These are phyloP conservation scores for Calycina herbarum DNA, from an alignment of 2,329 filamentous ascomycete genomes.

Conservation along the genomic window DNA sequence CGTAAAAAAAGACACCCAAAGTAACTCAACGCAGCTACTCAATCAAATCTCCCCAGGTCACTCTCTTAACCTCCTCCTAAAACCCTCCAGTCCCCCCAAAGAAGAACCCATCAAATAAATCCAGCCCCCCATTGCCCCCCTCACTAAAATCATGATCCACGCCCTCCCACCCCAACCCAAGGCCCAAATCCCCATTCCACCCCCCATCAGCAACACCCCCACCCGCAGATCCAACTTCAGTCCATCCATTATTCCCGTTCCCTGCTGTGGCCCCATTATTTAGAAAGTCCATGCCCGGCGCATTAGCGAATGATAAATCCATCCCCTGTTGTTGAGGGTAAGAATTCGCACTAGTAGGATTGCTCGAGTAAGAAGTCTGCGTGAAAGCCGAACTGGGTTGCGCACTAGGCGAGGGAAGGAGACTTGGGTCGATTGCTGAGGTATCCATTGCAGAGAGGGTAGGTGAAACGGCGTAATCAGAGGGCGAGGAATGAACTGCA, in stretches of 20 bases:
- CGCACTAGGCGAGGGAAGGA: constrained; percentile 28
- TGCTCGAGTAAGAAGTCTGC: background rate
- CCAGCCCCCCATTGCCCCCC: constrained; percentile 34
- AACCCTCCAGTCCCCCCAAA: constrained; percentile 43
- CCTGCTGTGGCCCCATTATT: background rate
- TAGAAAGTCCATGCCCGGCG: constrained; percentile 34
- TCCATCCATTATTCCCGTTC: constrained; percentile 22
- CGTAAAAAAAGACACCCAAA: no score
- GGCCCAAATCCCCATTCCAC: constrained; percentile 23
- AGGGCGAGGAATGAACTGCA: constrained; percentile 15
- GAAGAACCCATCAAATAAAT: constrained; percentile 56
- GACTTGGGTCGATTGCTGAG: constrained; percentile 33
- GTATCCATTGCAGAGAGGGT: constrained; percentile 29
- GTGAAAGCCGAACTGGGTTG: constrained; percentile 4
- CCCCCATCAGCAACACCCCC: constrained; percentile 15
- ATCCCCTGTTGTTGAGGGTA: constrained; percentile 18
- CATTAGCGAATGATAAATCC: constrained; percentile 30
- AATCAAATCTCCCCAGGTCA: no score
- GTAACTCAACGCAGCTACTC: no score
- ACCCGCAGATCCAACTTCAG: constrained; percentile 14
- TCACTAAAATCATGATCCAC: constrained; percentile 34
- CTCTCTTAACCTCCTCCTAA: background rate
- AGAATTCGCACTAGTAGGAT: constrained; percentile 8
- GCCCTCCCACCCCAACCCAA: constrained; percentile 27
- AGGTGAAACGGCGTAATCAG: constrained; percentile 32